Evolutionary conservation across 148 eudicot species (phyloP).

Genomic region (Selenicereus undatus): DNA sequence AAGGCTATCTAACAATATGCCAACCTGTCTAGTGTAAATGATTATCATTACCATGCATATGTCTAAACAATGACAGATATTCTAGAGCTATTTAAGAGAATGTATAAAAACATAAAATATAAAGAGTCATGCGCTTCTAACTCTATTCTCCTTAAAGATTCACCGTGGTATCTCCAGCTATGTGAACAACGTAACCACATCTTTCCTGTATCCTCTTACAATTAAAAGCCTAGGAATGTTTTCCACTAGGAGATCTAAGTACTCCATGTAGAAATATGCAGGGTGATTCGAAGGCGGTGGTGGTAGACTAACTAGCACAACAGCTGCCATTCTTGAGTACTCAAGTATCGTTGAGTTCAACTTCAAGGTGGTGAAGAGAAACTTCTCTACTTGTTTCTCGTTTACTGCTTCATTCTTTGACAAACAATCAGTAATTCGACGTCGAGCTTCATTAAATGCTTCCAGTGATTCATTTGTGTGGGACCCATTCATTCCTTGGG

Average conservation of each 20-base stretch:
- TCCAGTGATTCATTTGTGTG: slow-evolving; percentile 68
- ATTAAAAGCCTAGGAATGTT: slow-evolving; percentile 91
- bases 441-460: slow-evolving; percentile 68
- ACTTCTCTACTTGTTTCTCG: slow-evolving; percentile 90
- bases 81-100: slow-evolving; percentile 15
- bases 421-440: slow-evolving; percentile 58
- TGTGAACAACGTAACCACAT: slow-evolving; percentile 93
- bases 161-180: slow-evolving; percentile 31
- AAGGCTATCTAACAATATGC: background rate
- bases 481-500: slow-evolving; percentile 46
- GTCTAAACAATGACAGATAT: slow-evolving; percentile 18
- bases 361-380: slow-evolving; percentile 78
- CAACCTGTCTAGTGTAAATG: background rate
- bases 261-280: slow-evolving; percentile 85
- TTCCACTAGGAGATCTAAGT: slow-evolving; percentile 92
- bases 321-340: slow-evolving; percentile 96
- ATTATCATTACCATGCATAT: background rate
- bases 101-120: slow-evolving; percentile 9
- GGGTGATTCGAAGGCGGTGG: slow-evolving; percentile 93
- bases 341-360: slow-evolving; percentile 71
- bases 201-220: slow-evolving; percentile 92
- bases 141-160: slow-evolving; percentile 5
- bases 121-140: slow-evolving; percentile 8
- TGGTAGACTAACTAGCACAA: slow-evolving; percentile 87
- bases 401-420: slow-evolving; percentile 58